Evolutionary conservation across 257 asterid species (phyloP).

Genomic region (Nicotiana paniculata): DNA sequence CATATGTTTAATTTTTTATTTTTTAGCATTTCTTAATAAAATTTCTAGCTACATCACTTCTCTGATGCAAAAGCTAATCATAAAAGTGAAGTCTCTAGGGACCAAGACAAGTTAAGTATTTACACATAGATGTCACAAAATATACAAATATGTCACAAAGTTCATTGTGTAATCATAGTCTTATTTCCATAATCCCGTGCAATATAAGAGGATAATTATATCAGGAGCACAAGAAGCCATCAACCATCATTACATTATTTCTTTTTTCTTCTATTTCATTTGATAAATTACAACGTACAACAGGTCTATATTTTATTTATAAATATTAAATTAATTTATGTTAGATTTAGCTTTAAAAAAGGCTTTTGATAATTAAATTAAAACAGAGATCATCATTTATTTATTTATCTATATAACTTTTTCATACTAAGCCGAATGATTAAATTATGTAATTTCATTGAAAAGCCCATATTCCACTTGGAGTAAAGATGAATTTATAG

Average conservation of each 20-base stretch:
- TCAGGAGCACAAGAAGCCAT: neutral
- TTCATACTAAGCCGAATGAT: neutral
- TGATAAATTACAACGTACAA: too few species aligned
- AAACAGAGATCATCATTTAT: neutral
- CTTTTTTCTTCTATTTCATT: too few species aligned
- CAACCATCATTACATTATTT: neutral
- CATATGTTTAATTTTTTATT: too few species aligned
- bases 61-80: neutral
- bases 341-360: too few species aligned
- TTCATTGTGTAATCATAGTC: neutral
- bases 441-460: neutral
- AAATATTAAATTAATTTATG: too few species aligned
- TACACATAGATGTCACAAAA: neutral
- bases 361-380: neutral
- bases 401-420: neutral
- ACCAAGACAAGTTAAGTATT: neutral
- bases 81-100: neutral
- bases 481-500: neutral
- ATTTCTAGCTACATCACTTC: fast-evolving
- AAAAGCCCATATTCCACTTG: neutral
- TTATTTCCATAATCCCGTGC: neutral
- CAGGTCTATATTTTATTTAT: too few species aligned
- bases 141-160: neutral
- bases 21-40: too few species aligned
- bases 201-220: neutral